A percentile compares a stretch with the other conserved stretches of the same genome.
phyloP scores from a whole-genome alignment of 2,329 filamentous ascomycete genomes.

The Sclerotinia sclerotiorum region DNA sequence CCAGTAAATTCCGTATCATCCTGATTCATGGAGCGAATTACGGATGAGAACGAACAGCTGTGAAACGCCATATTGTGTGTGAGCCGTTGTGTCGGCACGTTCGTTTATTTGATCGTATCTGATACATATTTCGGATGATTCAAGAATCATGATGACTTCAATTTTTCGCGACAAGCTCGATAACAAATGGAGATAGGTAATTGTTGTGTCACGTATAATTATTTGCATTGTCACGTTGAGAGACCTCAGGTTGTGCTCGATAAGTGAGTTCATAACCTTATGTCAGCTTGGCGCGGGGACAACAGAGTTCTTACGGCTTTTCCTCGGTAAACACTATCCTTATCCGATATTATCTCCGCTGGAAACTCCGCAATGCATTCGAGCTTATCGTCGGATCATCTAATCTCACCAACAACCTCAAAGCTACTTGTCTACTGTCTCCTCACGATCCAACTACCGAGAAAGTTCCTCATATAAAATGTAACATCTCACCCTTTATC shows the following conservation, averaged over 20 bases:
- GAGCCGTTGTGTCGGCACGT: conserved; percentile 2
- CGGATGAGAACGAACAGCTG: not conserved
- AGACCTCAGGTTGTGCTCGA: not conserved
- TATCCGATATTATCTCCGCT: not conserved
- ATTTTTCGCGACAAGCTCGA: not conserved
- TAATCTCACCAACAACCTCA: not conserved
- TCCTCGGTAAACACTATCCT: not conserved
- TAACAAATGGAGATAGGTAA: conserved; percentile 4
- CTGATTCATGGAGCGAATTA: conserved; percentile 1
- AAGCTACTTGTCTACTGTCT: not conserved
- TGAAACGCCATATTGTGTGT: conserved; percentile 1
- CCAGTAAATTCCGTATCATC: not conserved
- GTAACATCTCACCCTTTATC: not conserved
- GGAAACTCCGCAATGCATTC: not conserved
- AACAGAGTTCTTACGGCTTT: not conserved
- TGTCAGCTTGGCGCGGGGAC: no score
- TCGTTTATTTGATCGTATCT: conserved; percentile 7
- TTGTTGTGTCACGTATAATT: not conserved
- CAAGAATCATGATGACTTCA: conserved; percentile 4
- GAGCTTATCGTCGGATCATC: no score
- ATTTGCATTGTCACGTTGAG: not conserved
- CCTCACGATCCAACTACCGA: not conserved
- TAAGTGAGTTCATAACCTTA: not conserved
- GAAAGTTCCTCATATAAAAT: not conserved
- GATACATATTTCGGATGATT: conserved; percentile 3